Percentiles rank a stretch among this genome's conserved stretches.
These are phyloP conservation scores for Penicillium paneum DNA, from an alignment of 2,329 filamentous ascomycete genomes.

Conservation along the genomic window DNA sequence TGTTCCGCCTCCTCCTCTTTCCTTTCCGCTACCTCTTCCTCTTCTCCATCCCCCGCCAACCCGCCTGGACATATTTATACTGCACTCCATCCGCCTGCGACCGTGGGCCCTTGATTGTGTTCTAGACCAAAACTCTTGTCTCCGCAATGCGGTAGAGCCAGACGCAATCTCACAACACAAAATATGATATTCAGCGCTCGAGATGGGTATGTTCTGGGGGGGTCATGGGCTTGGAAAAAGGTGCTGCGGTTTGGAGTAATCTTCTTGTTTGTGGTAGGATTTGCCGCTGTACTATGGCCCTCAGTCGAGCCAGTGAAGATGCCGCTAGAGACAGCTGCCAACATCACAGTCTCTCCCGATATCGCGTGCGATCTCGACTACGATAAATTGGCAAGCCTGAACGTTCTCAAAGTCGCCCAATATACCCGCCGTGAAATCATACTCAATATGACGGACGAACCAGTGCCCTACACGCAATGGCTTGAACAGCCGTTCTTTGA, in stretches of 20 bases:
- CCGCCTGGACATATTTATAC: background rate
- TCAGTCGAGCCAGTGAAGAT: conserved; percentile 12
- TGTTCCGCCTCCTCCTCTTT: too few species aligned
- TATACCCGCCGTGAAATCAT: conserved; percentile 34
- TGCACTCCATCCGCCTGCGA: background rate
- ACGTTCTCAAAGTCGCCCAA: conserved; percentile 27
- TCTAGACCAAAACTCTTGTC: conserved; percentile 6
- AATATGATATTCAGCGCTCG: conserved; percentile 27
- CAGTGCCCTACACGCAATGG: conserved; percentile 26
- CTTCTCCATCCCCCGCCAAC: background rate
- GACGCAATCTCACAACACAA: background rate
- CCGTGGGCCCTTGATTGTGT: conserved; percentile 7
- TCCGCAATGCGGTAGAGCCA: conserved; percentile 22
- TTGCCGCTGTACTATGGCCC: conserved; percentile 30
- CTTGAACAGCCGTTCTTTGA: conserved; percentile 29
- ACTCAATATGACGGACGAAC: conserved; percentile 20
- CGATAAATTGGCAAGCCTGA: conserved; percentile 23
- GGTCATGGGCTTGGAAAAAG: conserved; percentile 34
- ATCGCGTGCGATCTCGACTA: conserved; percentile 30
- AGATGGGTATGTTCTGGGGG: conserved; percentile 24
- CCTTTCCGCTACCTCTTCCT: conserved; percentile 4
- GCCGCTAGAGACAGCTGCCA: conserved; percentile 19
- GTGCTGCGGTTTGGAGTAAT: conserved; percentile 29
- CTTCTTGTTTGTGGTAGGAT: conserved; percentile 24
- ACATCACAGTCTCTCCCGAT: conserved; percentile 31